A percentile compares a stretch with the other conserved stretches of the same genome.
These are phyloP conservation scores for Psilocybe mexicana DNA, from an alignment of 1,284 basidiomycete genomes.

Conservation along the genomic window DNA sequence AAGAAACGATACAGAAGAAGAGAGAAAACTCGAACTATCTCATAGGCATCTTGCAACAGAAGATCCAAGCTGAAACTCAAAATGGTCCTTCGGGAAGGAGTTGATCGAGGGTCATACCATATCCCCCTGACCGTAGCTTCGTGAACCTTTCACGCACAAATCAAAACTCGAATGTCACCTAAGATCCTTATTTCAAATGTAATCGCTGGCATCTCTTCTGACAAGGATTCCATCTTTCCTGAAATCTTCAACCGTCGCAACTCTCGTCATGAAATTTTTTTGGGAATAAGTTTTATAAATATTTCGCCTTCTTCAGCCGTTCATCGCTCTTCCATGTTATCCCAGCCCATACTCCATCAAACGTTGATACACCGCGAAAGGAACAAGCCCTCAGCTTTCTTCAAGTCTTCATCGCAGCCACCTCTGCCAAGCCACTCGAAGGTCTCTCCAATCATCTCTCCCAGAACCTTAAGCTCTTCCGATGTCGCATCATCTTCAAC, in stretches of 20 bases:
- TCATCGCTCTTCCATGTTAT: no score
- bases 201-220: no score
- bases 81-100: conserved; percentile 18
- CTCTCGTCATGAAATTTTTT: no score
- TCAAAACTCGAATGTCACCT: no score
- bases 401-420: background rate
- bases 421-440: conserved; percentile 1
- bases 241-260: no score
- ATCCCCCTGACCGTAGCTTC: no score
- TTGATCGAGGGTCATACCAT: background rate
- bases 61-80: conserved; percentile 55
- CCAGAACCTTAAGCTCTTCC: background rate
- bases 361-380: background rate
- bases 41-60: conserved; percentile 74
- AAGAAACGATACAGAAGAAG: conserved; percentile 86
- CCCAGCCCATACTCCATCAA: no score
- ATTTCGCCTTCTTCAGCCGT: no score
- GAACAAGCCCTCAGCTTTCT: background rate
- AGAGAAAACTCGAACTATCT: conserved; percentile 84
- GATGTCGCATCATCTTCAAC: background rate
- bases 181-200: background rate
- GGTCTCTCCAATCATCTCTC: background rate
- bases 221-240: no score
- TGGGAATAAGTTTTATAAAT: no score
- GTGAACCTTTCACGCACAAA: no score